Conservation (phyloP, 2,329 filamentous ascomycete genomes). For the Alternaria consortialis region DNA sequence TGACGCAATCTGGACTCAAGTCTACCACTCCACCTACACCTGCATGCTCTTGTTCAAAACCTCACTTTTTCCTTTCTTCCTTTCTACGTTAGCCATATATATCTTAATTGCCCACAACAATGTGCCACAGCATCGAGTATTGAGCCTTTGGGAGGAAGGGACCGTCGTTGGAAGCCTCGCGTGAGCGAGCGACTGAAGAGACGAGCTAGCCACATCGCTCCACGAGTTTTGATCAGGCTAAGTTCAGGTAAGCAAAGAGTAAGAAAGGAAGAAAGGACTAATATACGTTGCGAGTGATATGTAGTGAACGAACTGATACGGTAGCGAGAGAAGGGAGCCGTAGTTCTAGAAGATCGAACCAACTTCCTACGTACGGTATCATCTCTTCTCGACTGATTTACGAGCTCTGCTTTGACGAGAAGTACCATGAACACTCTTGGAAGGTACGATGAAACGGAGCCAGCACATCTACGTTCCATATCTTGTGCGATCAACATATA, state of each 20-base stretch:
- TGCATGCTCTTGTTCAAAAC: no score
- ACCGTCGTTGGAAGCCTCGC: background rate
- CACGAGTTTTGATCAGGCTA: no score
- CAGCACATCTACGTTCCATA: background rate
- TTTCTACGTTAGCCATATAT: no score
- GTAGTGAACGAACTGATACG: background rate
- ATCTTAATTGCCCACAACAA: background rate
- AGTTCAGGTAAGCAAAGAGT: no score
- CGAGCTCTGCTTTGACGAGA: background rate
- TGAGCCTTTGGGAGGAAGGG: background rate
- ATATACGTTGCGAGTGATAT: background rate
- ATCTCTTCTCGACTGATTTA: background rate
- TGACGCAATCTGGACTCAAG: background rate
- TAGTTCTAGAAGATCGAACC: background rate
- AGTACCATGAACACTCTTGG: fast-evolving
- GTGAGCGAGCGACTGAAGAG: background rate
- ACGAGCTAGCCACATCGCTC: background rate
- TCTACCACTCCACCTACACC: background rate
- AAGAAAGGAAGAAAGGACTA: no score
- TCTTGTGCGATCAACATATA: background rate
- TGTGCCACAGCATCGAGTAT: background rate
- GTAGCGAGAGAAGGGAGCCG: background rate
- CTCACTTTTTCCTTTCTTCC: no score
- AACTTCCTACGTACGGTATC: background rate
- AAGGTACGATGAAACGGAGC: background rate